phyloP scores from a whole-genome alignment of 805 yeast genomes.

The Candida mattraensis region DNA sequence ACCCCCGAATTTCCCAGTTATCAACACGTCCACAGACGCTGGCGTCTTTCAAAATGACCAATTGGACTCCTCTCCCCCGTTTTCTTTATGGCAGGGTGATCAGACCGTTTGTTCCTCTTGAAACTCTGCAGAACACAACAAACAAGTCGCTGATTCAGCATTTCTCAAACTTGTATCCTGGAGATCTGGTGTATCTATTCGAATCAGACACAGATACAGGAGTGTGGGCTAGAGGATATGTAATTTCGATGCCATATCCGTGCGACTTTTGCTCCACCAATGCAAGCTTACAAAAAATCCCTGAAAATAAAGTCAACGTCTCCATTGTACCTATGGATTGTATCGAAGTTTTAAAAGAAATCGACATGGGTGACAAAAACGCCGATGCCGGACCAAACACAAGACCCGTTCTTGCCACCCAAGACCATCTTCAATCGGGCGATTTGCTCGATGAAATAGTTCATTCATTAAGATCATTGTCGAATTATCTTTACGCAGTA shows the following conservation, averaged over 20 bases:
- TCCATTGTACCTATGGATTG: conserved; percentile 62
- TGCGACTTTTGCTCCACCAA: conserved; percentile 63
- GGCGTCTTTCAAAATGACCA: conserved; percentile 8
- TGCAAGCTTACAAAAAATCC: conserved; percentile 60
- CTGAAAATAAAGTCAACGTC: conserved; percentile 52
- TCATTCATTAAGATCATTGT: conserved; percentile 54
- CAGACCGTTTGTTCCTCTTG: conserved; percentile 47
- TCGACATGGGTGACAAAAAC: conserved; percentile 20
- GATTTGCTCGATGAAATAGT: conserved; percentile 55
- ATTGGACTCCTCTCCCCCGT: conserved; percentile 51
- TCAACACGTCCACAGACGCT: not conserved
- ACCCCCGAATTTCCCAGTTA: not conserved
- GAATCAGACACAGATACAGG: conserved; percentile 49
- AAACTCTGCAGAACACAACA: conserved; percentile 20
- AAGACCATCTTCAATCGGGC: conserved; percentile 43
- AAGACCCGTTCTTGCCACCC: conserved; percentile 54
- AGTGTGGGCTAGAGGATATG: conserved; percentile 81
- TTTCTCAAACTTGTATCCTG: conserved; percentile 58
- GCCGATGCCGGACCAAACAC: conserved; percentile 18
- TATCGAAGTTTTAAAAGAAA: conserved; percentile 43
- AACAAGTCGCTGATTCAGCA: conserved; percentile 13
- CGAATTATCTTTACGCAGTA: conserved; percentile 65
- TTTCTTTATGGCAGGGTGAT: conserved; percentile 44
- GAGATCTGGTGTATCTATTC: conserved; percentile 75
- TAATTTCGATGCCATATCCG: conserved; percentile 66